Evolutionary conservation across 805 yeast species (phyloP), one percentile per base, ranked within the genome.

Genomic region (Ogataea trehalophila): DNA sequence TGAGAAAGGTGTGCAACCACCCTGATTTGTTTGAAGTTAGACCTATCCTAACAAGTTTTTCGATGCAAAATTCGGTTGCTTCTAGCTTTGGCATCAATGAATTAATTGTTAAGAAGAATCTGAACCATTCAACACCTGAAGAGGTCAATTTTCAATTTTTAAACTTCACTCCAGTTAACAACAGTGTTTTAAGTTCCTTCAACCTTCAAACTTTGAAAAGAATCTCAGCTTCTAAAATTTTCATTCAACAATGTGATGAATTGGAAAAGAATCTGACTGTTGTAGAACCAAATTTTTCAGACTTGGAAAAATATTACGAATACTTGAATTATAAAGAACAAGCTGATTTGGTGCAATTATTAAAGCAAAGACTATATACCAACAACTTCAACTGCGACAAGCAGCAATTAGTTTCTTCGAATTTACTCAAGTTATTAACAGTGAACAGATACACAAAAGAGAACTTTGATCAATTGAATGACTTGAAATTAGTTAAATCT

Each of bases 11-110:
- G 29, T 90, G 97, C 70, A 91, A 91, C 59, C 98, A 91, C 66
- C 97, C 97, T 0, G 97, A 94, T 69, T 69, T 94, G 50, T 95
- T 94, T 68, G 99, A 94, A 64, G 97, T 91, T 6, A 75, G 99
- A 49, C 98, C 98, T 0, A 87, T 94, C 54, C 77, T 87, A 37
- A 94, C 99, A 0, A 91, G 98, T 2, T 83, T 88, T 62, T 86
- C 92, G 0, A 71, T 90, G 72, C 79, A 80, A 2, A 72, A 73
- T 41, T 79, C 89, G 1, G 89, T 87, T 5, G 69, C 76, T 3
- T 68, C 80, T 1, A 62, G 70, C 6, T 87, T 71, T 59, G 65
- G 65, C 22, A 54, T 64, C 14, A 68, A 70, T 29, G 80, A 77
- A 45, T 51, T 69, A 38, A 50, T 71, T 39, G 63, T 78, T 31